These are phyloP conservation scores for Flaveria sonorensis DNA, from an alignment of 129 eudicot genomes.

Conservation along the genomic window DNA sequence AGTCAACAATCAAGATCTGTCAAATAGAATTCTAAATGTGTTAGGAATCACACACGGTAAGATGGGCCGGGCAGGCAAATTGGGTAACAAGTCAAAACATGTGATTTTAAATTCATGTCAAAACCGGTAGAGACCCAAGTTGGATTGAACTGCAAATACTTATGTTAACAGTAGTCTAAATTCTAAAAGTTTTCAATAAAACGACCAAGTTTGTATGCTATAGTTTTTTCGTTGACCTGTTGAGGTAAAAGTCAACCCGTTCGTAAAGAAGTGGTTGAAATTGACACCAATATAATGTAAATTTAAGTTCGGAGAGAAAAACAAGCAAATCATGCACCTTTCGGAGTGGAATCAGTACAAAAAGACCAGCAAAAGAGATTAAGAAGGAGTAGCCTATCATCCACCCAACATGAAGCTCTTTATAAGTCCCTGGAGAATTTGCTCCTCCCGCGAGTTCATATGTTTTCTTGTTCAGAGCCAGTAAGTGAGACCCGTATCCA, in stretches of 20 bases:
- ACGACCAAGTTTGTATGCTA: no score
- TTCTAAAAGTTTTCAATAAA: not conserved
- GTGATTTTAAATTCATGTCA: not conserved
- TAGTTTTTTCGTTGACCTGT: not conserved
- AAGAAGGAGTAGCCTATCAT: conserved; percentile 62
- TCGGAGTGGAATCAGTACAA: conserved; percentile 72
- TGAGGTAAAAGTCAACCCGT: no score
- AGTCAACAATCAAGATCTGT: conserved; percentile 84
- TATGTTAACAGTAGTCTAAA: not conserved
- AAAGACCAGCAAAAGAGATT: conserved; percentile 74
- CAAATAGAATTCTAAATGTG: conserved; percentile 11
- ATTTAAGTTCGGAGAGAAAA: not conserved
- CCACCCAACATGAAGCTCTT: conserved; percentile 78
- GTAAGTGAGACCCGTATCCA: conserved; percentile 71
- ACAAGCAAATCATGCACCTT: conserved; percentile 45
- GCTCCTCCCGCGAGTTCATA: conserved; percentile 66
- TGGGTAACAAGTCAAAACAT: not conserved
- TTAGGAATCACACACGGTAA: not conserved
- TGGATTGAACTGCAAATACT: not conserved
- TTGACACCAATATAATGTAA: not conserved
- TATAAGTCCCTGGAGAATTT: conserved; percentile 55
- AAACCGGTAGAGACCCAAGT: not conserved
- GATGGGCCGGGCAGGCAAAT: not conserved
- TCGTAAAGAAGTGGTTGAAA: no score
- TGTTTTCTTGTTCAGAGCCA: conserved; percentile 68